Evolutionary conservation across 257 asterid genomes (phyloP), one percentile per base, ranked within the genome.

Genomic region (Echites panduratus): DNA sequence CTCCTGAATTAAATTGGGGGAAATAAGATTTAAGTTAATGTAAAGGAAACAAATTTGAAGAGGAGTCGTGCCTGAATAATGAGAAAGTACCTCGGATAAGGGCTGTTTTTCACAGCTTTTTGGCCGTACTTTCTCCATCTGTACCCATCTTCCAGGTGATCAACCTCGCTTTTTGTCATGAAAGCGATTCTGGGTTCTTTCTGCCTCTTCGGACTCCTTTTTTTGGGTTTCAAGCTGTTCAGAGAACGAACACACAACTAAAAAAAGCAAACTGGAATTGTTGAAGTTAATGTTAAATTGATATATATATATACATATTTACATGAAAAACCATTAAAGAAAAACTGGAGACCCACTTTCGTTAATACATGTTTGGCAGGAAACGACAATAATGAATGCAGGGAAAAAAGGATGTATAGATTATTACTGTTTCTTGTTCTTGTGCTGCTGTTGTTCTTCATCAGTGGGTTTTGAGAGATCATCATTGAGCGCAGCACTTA

Each of bases 121-220:
- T 90, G 97, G 59, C 97, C 97, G 76, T 90, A 90, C 75, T 90
- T 90, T 77, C 97, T 85, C 96, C 96, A 90, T 84, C 95, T 85
- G 73, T 87, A 90, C 13, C 96, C 96, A 73, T 90, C 96, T 77
- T 88, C 95, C 22, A 90, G 80, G 71, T 88, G 92, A 84, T 90
- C 96, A 49, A 88, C 86, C 71, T 90, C 91, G 64, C 97, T 90
- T 81, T 87, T 89, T 44, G 97, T 90, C 97, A 88, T 90, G 89
- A 90, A 90, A 26, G 97, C 97, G 83, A 87, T 83, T 78, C 97
- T 86, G 2, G 91, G 86, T 68, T 87, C 87, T 70, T 84, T 87
- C 81, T 78, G 80, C 81, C 76, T 87, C 81, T 83, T 90, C 84
- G 82, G 79, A 68, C 56, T 77, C 35, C 79, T 77, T 77, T 89